Conservation (phyloP, 805 yeast species). For the Cyberlindnera japonica region DNA sequence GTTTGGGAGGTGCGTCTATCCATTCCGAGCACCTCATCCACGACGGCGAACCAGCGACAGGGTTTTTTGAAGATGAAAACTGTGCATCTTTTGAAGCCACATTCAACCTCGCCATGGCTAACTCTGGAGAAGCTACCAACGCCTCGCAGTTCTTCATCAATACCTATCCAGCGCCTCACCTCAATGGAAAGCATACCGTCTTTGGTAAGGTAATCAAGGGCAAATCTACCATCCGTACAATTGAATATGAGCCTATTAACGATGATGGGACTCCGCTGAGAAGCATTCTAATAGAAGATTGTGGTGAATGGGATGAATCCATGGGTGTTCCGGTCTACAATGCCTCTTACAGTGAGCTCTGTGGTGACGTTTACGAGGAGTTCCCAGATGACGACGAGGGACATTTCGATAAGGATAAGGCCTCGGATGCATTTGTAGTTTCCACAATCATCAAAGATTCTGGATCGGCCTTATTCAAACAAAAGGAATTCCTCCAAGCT, state of each 20-base stretch:
- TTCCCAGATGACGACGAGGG: conserved; percentile 74
- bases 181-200: conserved; percentile 71
- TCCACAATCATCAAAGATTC: conserved; percentile 58
- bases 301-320: conserved; percentile 59
- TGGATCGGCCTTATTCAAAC: conserved; percentile 58
- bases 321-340: conserved; percentile 56
- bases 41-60: conserved; percentile 29
- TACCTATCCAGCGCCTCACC: conserved; percentile 66
- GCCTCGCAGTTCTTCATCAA: conserved; percentile 70
- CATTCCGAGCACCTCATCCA: conserved; percentile 21
- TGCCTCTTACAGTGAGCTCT: conserved; percentile 57
- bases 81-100: conserved; percentile 39
- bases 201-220: conserved; percentile 72
- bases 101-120: conserved; percentile 62
- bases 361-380: conserved; percentile 74
- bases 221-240: conserved; percentile 62
- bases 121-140: conserved; percentile 49
- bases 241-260: conserved; percentile 49
- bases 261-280: conserved; percentile 41
- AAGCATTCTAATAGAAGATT: conserved; percentile 45
- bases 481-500: conserved; percentile 48
- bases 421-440: conserved; percentile 48
- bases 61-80: conserved; percentile 58
- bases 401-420: conserved; percentile 54
- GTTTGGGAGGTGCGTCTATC: conserved; percentile 45